Conservation (phyloP, 345 rosid species). For the Mallotus nudiflorus region DNA sequence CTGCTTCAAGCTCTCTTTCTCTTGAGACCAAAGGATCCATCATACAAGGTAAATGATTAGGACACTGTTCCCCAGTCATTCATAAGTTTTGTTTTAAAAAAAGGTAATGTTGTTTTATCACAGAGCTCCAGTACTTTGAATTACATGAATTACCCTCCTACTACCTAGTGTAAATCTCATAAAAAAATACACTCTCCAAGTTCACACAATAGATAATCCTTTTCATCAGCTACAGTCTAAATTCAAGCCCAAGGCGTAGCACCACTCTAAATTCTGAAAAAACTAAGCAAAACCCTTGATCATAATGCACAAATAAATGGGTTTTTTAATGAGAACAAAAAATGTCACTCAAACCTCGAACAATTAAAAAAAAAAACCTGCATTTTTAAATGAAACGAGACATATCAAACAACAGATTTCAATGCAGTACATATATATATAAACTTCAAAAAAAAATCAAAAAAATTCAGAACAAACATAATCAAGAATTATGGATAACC, state of each 20-base stretch:
- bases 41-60: slow-evolving; percentile 15
- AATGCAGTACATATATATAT: background rate
- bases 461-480: slow-evolving; percentile 2
- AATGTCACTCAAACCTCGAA: slow-evolving; percentile 4
- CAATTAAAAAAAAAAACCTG: slow-evolving; percentile 23
- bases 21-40: slow-evolving; percentile 33
- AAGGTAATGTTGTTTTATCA: background rate
- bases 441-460: background rate
- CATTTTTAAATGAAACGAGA: slow-evolving; percentile 8
- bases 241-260: background rate
- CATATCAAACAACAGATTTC: background rate
- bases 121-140: slow-evolving; percentile 2
- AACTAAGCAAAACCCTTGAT: background rate
- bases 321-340: no score
- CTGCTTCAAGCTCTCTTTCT: slow-evolving; percentile 44
- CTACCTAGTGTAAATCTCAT: background rate
- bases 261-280: background rate
- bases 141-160: background rate
- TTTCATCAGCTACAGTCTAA: background rate
- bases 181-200: background rate
- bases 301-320: background rate
- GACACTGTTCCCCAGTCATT: slow-evolving; percentile 11
- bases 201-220: background rate
- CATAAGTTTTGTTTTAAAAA: no score
- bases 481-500: no score